Percentiles rank a stretch among this genome's conserved stretches.
Conservation (phyloP, 768 basidiomycete species). For the Russula ochroleuca region DNA sequence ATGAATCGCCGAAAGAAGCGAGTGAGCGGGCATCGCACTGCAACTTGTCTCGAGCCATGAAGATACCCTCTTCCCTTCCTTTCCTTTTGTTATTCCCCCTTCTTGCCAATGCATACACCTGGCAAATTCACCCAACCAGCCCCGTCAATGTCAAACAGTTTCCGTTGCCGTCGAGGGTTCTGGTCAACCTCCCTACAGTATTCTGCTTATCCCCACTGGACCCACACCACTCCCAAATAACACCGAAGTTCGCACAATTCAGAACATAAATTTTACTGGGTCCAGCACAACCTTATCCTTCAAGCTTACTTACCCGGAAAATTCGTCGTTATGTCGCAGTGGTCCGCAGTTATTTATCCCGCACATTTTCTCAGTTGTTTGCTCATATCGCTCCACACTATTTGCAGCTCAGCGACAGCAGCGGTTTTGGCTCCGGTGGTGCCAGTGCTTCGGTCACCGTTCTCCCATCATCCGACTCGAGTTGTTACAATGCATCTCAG, state of each 20-base stretch:
- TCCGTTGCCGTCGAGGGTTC: conserved; percentile 55
- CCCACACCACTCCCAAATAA: conserved; percentile 56
- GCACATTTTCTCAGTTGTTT: not conserved
- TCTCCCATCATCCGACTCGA: conserved; percentile 44
- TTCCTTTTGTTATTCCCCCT: conserved; percentile 24
- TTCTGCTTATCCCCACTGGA: conserved; percentile 66
- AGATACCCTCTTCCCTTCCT: conserved; percentile 18
- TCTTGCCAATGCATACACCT: conserved; percentile 41
- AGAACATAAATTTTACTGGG: conserved; percentile 50
- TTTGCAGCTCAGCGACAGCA: conserved; percentile 52
- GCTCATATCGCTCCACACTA: not conserved
- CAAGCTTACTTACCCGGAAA: conserved; percentile 57
- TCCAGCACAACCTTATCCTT: conserved; percentile 44
- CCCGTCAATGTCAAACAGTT: conserved; percentile 64
- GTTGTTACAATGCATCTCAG: conserved; percentile 54
- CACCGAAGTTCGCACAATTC: conserved; percentile 58
- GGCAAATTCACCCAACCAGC: conserved; percentile 43
- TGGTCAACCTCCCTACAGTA: conserved; percentile 61
- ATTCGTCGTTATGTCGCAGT: conserved; percentile 74
- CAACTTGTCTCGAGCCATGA: not conserved
- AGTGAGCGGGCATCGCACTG: no score
- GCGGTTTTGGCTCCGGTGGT: conserved; percentile 67
- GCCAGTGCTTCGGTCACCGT: conserved; percentile 66
- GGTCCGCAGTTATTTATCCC: conserved; percentile 43
- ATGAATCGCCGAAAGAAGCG: not conserved